phyloP scores from a whole-genome alignment of 1,139 yeast genomes.

The Lodderomyces jiufengensis region DNA sequence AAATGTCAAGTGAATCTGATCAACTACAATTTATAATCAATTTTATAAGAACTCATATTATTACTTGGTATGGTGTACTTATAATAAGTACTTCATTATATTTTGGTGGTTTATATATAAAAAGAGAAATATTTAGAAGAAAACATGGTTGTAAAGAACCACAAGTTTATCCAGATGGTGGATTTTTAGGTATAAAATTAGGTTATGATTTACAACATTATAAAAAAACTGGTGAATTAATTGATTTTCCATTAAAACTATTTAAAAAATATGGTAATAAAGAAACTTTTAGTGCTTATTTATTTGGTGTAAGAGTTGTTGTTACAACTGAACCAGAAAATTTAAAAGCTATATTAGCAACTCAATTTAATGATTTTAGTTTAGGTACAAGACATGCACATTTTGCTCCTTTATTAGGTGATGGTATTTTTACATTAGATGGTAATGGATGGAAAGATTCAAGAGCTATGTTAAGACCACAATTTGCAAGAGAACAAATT shows the following conservation, averaged over 20 bases:
- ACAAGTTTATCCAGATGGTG: conserved; percentile 8
- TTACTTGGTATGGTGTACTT: conserved; percentile 12
- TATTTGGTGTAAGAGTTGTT: conserved; percentile 23
- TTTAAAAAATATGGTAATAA: conserved; percentile 12
- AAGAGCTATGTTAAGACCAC: conserved; percentile 53
- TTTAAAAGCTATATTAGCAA: conserved; percentile 36
- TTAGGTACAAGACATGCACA: conserved; percentile 46
- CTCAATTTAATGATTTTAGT: conserved; percentile 48
- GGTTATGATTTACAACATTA: conserved; percentile 14
- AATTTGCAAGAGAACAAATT: conserved; percentile 51
- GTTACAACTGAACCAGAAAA: conserved; percentile 30
- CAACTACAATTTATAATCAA: neutral
- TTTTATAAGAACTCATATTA: conserved; percentile 2
- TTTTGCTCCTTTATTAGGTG: conserved; percentile 46
- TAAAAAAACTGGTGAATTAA: conserved; percentile 24
- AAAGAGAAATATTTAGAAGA: conserved; percentile 4
- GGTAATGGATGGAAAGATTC: conserved; percentile 58
- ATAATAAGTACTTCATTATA: conserved; percentile 9
- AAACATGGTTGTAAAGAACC: conserved; percentile 11
- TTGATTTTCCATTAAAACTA: conserved; percentile 17
- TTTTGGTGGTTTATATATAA: conserved; percentile 2
- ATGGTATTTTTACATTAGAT: conserved; percentile 56
- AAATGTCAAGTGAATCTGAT: neutral
- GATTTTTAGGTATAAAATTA: conserved; percentile 13
- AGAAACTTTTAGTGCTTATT: conserved; percentile 31